These are phyloP conservation scores for Lasiodiplodia theobromae DNA, from an alignment of 2,329 filamentous ascomycete species.

Conservation along the genomic window DNA sequence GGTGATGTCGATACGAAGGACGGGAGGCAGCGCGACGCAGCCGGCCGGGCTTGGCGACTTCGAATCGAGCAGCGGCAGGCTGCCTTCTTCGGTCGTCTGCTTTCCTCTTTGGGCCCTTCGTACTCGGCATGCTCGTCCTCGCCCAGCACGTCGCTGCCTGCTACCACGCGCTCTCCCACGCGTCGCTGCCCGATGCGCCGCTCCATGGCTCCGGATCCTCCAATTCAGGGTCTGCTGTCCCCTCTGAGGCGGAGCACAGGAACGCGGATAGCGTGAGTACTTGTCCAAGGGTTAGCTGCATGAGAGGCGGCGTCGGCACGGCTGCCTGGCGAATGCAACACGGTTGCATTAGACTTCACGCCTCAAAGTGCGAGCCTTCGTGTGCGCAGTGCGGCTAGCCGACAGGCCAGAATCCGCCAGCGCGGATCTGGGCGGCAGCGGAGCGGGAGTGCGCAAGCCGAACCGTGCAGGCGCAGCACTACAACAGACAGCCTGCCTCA, in stretches of 20 bases:
- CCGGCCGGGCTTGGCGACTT: background rate
- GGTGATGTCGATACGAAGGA: constrained; percentile 10
- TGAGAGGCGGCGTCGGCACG: background rate
- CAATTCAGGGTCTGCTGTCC: background rate
- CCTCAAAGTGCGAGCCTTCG: constrained; percentile 5
- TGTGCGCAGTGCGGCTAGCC: background rate
- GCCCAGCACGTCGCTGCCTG: no score
- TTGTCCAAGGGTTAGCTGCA: background rate
- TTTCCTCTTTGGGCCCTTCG: constrained; percentile 2
- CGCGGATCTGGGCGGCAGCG: constrained; percentile 3
- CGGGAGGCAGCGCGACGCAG: background rate
- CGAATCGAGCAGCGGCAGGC: background rate
- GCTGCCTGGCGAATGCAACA: background rate
- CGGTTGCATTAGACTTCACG: constrained; percentile 12
- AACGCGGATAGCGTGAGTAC: background rate
- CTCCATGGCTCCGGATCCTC: background rate
- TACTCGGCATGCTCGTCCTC: background rate
- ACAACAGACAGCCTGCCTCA: background rate
- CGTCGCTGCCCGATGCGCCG: background rate
- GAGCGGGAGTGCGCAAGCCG: constrained; percentile 12
- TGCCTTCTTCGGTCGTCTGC: background rate
- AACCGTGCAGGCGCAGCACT: background rate
- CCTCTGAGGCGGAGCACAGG: background rate
- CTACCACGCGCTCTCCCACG: no score
- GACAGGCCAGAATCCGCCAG: background rate